Conservation (phyloP, 2,329 filamentous ascomycete genomes). For the Exutisphaerella laricina region DNA sequence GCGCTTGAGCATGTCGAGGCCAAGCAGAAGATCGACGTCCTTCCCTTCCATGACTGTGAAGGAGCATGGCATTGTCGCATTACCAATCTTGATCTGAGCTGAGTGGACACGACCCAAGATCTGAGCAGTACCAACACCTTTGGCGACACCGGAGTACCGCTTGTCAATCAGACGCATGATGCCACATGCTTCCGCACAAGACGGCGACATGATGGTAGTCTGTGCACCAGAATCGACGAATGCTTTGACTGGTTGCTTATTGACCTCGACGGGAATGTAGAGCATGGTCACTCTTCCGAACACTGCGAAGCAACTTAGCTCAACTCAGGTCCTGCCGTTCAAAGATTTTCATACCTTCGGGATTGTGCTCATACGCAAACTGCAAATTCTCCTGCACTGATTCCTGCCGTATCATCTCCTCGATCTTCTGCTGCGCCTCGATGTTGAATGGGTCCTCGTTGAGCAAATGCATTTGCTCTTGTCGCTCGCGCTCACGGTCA, state of each 20-base stretch:
- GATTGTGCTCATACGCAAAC: constrained; percentile 94
- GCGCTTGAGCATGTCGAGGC: constrained; percentile 93
- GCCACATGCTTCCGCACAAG: constrained; percentile 82
- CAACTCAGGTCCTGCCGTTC: neutral
- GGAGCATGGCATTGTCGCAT: constrained; percentile 79
- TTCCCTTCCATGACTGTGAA: constrained; percentile 99
- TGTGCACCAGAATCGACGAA: constrained; percentile 97
- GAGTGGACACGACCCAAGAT: constrained; percentile 95
- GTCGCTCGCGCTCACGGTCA: constrained; percentile 67
- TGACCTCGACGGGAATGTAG: constrained; percentile 93
- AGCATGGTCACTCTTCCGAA: constrained; percentile 95
- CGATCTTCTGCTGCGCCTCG: constrained; percentile 85
- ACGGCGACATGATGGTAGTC: constrained; percentile 96
- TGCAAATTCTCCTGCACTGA: constrained; percentile 92
- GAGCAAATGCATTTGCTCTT: constrained; percentile 74
- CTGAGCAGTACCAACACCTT: constrained; percentile 87
- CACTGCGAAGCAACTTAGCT: constrained; percentile 50
- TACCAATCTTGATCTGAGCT: constrained; percentile 89
- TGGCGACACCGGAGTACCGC: constrained; percentile 84
- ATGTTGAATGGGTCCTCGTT: constrained; percentile 94
- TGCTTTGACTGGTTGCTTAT: constrained; percentile 85
- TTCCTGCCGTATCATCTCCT: constrained; percentile 95
- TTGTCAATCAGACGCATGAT: constrained; percentile 95
- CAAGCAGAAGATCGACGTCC: constrained; percentile 85
- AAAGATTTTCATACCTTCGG: constrained; percentile 64